Conservation (phyloP, 75 land plant genomes). For the Pinus albicaulis region DNA sequence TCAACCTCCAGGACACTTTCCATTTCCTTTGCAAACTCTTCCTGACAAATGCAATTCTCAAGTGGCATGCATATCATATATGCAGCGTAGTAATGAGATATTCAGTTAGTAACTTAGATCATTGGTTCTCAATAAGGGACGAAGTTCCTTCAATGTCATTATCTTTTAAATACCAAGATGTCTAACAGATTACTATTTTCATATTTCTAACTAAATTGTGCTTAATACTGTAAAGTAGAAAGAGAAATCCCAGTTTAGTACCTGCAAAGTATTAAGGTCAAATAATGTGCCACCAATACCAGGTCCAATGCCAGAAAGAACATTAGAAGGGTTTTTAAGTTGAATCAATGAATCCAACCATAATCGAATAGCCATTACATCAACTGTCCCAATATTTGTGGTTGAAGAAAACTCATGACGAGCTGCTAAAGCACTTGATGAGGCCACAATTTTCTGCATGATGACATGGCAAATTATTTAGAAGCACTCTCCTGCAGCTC, state of each 20-base stretch:
- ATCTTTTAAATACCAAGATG: background rate
- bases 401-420: conserved; percentile 25
- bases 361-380: conserved; percentile 35
- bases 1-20: conserved; percentile 44
- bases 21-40: conserved; percentile 23
- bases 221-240: background rate
- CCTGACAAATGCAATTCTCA: conserved; percentile 15
- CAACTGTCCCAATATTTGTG: conserved; percentile 33
- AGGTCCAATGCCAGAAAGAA: conserved; percentile 44
- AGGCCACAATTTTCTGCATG: conserved; percentile 41
- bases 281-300: conserved; percentile 37
- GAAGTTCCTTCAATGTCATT: background rate
- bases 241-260: background rate
- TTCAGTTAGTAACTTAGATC: background rate
- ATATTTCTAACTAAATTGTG: background rate
- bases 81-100: background rate
- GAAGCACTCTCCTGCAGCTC: background rate
- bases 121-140: no score
- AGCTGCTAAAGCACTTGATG: conserved; percentile 20
- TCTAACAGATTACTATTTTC: conserved; percentile 6
- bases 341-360: conserved; percentile 25
- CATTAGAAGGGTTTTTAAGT: conserved; percentile 35
- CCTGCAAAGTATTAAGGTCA: conserved; percentile 37
- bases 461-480: background rate
- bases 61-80: conserved; percentile 2